Base-by-base conservation (phyloP, 164 flowering plant species). In the Piper betle region DNA sequence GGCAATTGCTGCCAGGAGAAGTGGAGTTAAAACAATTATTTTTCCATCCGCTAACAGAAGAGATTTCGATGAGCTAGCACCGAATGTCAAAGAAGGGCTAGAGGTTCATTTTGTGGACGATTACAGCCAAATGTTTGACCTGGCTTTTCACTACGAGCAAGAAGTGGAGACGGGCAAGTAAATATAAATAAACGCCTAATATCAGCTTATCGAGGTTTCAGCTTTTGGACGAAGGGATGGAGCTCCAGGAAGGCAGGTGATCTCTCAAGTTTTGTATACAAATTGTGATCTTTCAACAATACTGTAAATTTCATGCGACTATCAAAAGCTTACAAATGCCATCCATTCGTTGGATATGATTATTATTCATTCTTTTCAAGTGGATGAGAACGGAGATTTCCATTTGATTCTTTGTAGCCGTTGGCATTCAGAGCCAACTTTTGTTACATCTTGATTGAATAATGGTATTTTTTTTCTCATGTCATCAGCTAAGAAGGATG, bases 1-100 rank as follows among this genome's bases (percentile, higher is more conserved):
- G 76, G 83, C 96, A 1, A 91, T 91, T 66, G 99, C 97, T 37
- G 99, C 99, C 37, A 85, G 92, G 72, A 79, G 99, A 63, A 91
- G 99, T 20, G 81, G 64, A 19, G 90, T 94, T 75, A 91, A 84
- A 73, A 83, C 96, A 10, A 63, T 94, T 40, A 79, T 91, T 68
- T 94, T 94, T 66, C 99, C 99, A 39, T 61, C 82, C 8, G 99
- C 96, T 15, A 94, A 94, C 78, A 57, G 77, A 63, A 79, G 95
- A 75, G 99, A 94, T 70, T 94, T 73, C 46, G 99, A 94, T 52
- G 96, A 94, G 79, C 93, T 94, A 53, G 81, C 96, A 2, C 53
- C 72, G 4, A 91, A 91, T 62, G 95, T 94, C 39, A 91, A 82
- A 76, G 97, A 91, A 77, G 99, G 99, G 50, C 87, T 94, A 16